These are phyloP conservation scores for Aspergillus sp. DNA, from an alignment of 2,329 filamentous ascomycete genomes.

Conservation along the genomic window DNA sequence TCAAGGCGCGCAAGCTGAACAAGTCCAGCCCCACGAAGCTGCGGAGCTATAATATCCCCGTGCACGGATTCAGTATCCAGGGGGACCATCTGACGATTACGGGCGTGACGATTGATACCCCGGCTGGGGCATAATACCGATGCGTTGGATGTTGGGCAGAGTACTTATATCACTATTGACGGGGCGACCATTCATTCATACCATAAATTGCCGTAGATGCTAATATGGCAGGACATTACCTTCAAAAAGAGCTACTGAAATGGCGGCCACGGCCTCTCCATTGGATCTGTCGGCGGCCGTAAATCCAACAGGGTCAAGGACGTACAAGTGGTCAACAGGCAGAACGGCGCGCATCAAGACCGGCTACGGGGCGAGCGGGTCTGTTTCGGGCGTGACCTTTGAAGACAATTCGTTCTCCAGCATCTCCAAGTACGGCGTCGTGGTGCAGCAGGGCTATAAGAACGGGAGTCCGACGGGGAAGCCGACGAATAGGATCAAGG, in stretches of 20 bases:
- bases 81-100: slow-evolving; percentile 54
- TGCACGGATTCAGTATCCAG: slow-evolving; percentile 37
- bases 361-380: slow-evolving; percentile 52
- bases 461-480: slow-evolving; percentile 45
- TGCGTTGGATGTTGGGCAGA: slow-evolving; percentile 57
- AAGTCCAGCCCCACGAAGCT: slow-evolving; percentile 31
- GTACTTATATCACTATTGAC: slow-evolving; percentile 51
- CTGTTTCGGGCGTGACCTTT: slow-evolving; percentile 54
- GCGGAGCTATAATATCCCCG: slow-evolving; percentile 34
- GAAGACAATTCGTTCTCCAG: slow-evolving; percentile 40
- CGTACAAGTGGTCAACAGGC: slow-evolving; percentile 49
- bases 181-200: slow-evolving; percentile 36
- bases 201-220: no score
- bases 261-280: slow-evolving; percentile 34
- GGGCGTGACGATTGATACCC: slow-evolving; percentile 58
- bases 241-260: slow-evolving; percentile 48
- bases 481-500: no score
- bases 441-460: slow-evolving; percentile 60
- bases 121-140: slow-evolving; percentile 60
- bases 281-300: slow-evolving; percentile 46
- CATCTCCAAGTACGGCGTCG: slow-evolving; percentile 45
- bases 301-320: slow-evolving; percentile 53
- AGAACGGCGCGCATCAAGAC: slow-evolving; percentile 48
- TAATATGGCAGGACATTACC: no score
- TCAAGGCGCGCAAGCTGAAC: slow-evolving; percentile 45